phyloP scores from a whole-genome alignment of 108 stramenopile genomes.

The Nannochloropsis gaditana region DNA sequence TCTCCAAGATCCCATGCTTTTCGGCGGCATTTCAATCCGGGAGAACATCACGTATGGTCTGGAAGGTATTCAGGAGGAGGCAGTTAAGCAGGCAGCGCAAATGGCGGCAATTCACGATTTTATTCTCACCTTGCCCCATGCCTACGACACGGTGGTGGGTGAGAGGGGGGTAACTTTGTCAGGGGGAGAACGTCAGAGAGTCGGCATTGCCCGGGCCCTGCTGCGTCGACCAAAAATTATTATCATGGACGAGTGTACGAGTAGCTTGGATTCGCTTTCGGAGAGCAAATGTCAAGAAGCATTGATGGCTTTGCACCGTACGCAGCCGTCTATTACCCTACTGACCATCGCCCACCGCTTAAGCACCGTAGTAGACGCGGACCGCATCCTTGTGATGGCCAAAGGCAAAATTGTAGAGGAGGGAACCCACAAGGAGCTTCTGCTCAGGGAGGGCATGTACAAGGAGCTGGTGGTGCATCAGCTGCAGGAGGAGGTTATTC shows the following conservation, averaged over 20 bases:
- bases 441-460: constrained; percentile 23
- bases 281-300: constrained; percentile 1
- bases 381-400: constrained; percentile 30
- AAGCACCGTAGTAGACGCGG: constrained; percentile 26
- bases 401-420: constrained; percentile 28
- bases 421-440: constrained; percentile 23
- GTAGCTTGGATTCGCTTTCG: neutral
- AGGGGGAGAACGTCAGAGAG: neutral
- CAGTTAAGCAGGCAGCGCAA: constrained; percentile 4
- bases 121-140: neutral
- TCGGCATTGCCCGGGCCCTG: neutral
- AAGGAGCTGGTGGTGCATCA: constrained; percentile 18
- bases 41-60: constrained; percentile 24
- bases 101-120: constrained; percentile 21
- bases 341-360: constrained; percentile 49
- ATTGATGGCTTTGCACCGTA: neutral
- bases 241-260: constrained; percentile 4
- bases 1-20: constrained; percentile 24
- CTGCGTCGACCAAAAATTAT: neutral
- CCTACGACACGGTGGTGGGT: neutral
- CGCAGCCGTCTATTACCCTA: constrained; percentile 12
- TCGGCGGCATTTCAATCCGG: constrained; percentile 13
- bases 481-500: constrained; percentile 16
- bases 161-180: neutral
- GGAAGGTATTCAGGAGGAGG: neutral